Base-by-base conservation (phyloP, 331 rosid species). In the Erythrophleum ivorense region DNA sequence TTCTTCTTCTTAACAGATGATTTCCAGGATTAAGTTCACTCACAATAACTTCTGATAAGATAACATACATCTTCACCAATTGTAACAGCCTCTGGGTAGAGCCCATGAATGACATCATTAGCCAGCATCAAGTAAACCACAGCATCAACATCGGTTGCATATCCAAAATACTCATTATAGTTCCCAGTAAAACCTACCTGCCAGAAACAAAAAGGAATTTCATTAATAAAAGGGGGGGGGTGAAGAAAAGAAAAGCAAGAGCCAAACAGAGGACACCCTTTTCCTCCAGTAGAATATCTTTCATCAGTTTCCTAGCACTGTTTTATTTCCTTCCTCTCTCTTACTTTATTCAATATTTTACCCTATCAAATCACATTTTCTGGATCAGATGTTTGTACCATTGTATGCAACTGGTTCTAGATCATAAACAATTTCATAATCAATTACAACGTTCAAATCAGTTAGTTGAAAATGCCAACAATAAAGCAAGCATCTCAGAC, bases 51-150 rank as follows among this genome's bases (percentile, higher is more conserved):
- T 74, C 13, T 19, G 21, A 49, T 49, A 78, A 79, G 74, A 69
- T 59, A 78, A 68, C 95, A 76, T 94, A 96, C 98, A 91, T 96
- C 99, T 94, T 96, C 99, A 84, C 99, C 99, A 85, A 96, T 70
- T 75, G 88, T 70, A 81, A 96, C 85, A 81, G 98, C 97, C 85
- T 94, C 97, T 0, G 99, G 98, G 84, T 77, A 94, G 73, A 96
- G 99, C 55, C 99, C 99, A 21, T 89, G 99, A 86, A 96, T 94
- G 86, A 96, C 33, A 91, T 96, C 99, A 80, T 96, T 96, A 80
- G 90, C 98, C 85, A 96, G 92, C 99, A 96, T 96, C 88, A 96
- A 84, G 91, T 90, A 96, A 81, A 85, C 86, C 73, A 92, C 95
- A 78, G 99, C 99, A 63, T 96, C 97, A 45, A 96, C 94, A 80